phyloP scores from a whole-genome alignment of 2,329 filamentous ascomycete species.

The Leptographium radiaticola region DNA sequence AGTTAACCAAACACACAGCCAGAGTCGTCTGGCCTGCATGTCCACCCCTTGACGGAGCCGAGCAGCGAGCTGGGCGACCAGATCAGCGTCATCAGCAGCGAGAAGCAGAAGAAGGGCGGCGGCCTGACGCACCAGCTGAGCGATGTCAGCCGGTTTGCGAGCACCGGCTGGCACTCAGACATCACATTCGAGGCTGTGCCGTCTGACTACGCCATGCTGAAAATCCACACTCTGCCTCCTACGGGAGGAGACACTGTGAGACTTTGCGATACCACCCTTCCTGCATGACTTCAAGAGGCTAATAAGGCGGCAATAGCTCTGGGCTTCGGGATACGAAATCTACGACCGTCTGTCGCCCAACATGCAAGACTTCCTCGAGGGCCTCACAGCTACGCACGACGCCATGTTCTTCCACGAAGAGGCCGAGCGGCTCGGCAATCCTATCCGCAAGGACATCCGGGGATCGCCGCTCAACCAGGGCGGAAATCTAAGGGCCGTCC shows the following conservation, averaged over 20 bases:
- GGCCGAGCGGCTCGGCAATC: slow-evolving; percentile 29
- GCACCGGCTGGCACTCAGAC: slow-evolving; percentile 36
- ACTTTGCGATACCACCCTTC: slow-evolving; percentile 19
- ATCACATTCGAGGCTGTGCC: slow-evolving; percentile 33
- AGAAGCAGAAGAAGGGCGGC: slow-evolving; percentile 33
- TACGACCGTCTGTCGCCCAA: slow-evolving; percentile 35
- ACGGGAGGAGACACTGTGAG: slow-evolving; percentile 15
- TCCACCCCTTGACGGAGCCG: slow-evolving; percentile 44
- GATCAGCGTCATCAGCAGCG: slow-evolving; percentile 46
- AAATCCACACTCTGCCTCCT: slow-evolving; percentile 31
- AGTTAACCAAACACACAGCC: slow-evolving; percentile 39
- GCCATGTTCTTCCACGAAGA: slow-evolving; percentile 37
- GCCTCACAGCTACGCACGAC: slow-evolving; percentile 25
- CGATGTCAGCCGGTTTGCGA: slow-evolving; percentile 27
- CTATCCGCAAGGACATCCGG: slow-evolving; percentile 19
- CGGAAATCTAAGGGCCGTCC: slow-evolving; percentile 31
- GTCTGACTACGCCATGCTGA: slow-evolving; percentile 38
- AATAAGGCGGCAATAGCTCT: slow-evolving; percentile 20
- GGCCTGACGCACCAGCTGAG: slow-evolving; percentile 36
- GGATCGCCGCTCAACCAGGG: slow-evolving; percentile 47
- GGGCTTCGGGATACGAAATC: slow-evolving; percentile 30
- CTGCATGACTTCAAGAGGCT: slow-evolving; percentile 7
- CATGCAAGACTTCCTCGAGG: slow-evolving; percentile 33
- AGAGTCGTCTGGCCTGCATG: slow-evolving; percentile 40
- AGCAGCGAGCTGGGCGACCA: slow-evolving; percentile 37